Percentiles rank a stretch among this genome's conserved stretches.
These are phyloP conservation scores for Begonia fuchsioides DNA, from an alignment of 306 rosid species.

Conservation along the genomic window DNA sequence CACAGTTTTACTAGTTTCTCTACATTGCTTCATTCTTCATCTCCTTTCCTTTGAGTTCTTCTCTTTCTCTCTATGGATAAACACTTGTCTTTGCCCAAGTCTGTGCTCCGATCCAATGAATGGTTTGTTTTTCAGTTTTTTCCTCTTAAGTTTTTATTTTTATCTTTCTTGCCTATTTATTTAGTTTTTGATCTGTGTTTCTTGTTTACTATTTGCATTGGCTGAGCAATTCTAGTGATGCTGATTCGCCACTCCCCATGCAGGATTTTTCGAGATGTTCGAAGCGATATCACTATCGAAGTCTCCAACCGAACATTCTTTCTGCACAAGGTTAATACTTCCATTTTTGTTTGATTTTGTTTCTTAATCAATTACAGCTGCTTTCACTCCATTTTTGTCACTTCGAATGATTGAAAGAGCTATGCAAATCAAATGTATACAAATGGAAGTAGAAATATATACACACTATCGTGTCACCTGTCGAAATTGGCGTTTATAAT, in stretches of 20 bases:
- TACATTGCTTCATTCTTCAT: conserved; percentile 12
- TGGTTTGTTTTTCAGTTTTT: conserved; percentile 45
- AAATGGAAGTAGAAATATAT: no score
- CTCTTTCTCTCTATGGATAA: conserved; percentile 29
- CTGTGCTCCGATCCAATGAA: conserved; percentile 59
- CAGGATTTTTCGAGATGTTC: conserved; percentile 98
- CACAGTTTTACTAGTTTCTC: conserved; percentile 14
- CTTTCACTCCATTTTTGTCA: no score
- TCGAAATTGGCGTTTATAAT: no score
- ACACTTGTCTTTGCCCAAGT: conserved; percentile 58
- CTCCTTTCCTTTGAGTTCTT: conserved; percentile 32
- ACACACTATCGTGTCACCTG: no score
- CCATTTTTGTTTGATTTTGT: not conserved
- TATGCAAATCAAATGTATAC: no score
- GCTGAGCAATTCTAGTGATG: no score
- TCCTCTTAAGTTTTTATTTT: no score
- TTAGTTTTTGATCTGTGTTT: no score
- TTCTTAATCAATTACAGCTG: not conserved
- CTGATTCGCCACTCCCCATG: conserved; percentile 19
- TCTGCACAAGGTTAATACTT: conserved; percentile 57
- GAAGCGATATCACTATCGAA: conserved; percentile 83
- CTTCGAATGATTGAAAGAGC: no score
- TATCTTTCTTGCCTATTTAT: no score
- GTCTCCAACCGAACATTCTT: conserved; percentile 67
- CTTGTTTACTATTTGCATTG: no score